phyloP scores from a whole-genome alignment of 2,329 filamentous ascomycete species.

The Hypoxylon sp. region DNA sequence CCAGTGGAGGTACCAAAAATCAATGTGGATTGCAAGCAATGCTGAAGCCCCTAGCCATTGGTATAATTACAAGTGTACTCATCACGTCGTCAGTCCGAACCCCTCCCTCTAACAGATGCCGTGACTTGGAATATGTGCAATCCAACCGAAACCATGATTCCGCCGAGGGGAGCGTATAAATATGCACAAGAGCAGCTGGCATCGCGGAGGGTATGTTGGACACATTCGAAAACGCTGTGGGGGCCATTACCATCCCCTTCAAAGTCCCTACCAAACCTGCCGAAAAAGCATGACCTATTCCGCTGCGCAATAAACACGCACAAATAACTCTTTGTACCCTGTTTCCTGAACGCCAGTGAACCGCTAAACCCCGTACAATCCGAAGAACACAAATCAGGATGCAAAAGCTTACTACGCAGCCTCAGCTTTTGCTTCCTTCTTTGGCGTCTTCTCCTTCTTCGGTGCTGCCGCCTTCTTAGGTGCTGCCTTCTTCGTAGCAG shows the following conservation, averaged over 20 bases:
- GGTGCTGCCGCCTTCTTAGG: constrained; percentile 58
- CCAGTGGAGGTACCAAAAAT: constrained; percentile 13
- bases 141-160: constrained; percentile 43
- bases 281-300: constrained; percentile 52
- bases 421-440: constrained; percentile 57
- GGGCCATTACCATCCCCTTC: constrained; percentile 24
- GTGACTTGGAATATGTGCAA: constrained; percentile 51
- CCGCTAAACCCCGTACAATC: constrained; percentile 52
- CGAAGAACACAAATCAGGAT: constrained; percentile 56
- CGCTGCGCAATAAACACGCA: constrained; percentile 50
- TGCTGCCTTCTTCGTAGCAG: constrained; percentile 62
- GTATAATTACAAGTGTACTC: constrained; percentile 59
- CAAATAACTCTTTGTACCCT: constrained; percentile 53
- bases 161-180: constrained; percentile 36
- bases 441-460: constrained; percentile 62
- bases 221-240: constrained; percentile 29
- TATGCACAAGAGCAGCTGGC: constrained; percentile 35
- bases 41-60: constrained; percentile 44
- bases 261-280: constrained; percentile 44
- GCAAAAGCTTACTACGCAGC: constrained; percentile 48
- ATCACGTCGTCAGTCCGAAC: constrained; percentile 53
- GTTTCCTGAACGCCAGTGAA: constrained; percentile 55
- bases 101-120: constrained; percentile 41
- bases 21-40: constrained; percentile 35
- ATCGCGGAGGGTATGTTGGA: constrained; percentile 36